Conservation (phyloP, 2,329 filamentous ascomycete species). For the Claviceps maximensis region DNA sequence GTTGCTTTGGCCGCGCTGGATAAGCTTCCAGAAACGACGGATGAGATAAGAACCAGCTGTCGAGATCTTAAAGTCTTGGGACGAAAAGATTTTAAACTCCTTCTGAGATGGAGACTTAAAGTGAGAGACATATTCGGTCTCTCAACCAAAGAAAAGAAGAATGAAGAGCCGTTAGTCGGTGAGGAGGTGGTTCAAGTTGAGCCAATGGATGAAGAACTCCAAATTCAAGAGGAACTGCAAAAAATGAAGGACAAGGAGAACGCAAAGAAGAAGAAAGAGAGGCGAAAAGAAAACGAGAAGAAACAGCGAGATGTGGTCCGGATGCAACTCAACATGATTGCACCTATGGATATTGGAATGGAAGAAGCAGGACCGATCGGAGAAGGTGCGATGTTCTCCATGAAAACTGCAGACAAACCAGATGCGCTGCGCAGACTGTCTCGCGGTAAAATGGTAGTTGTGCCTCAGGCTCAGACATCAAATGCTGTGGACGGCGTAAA, state of each 20-base stretch:
- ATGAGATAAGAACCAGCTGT: slow-evolving; percentile 68
- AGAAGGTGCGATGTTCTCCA: slow-evolving; percentile 71
- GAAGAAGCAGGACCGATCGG: slow-evolving; percentile 71
- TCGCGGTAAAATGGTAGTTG: slow-evolving; percentile 64
- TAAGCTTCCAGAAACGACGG: slow-evolving; percentile 74
- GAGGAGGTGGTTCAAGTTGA: slow-evolving; percentile 64
- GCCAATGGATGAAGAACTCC: slow-evolving; percentile 88
- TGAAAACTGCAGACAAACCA: slow-evolving; percentile 70
- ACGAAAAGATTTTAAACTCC: slow-evolving; percentile 81
- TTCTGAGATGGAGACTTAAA: slow-evolving; percentile 80
- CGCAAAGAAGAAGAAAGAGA: slow-evolving; percentile 67
- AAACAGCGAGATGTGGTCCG: slow-evolving; percentile 92
- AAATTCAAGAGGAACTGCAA: slow-evolving; percentile 78
- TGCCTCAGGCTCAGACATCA: slow-evolving; percentile 42
- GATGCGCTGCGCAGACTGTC: slow-evolving; percentile 47
- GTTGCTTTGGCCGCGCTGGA: slow-evolving; percentile 76
- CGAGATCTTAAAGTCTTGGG: slow-evolving; percentile 80
- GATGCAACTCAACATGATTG: slow-evolving; percentile 94
- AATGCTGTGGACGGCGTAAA: slow-evolving; percentile 43
- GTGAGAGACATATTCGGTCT: slow-evolving; percentile 87
- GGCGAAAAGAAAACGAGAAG: slow-evolving; percentile 77
- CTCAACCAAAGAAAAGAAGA: slow-evolving; percentile 52
- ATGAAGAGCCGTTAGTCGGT: slow-evolving; percentile 26
- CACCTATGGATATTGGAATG: slow-evolving; percentile 89
- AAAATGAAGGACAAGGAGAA: slow-evolving; percentile 67